Evolutionary conservation across 2,329 filamentous ascomycete genomes (phyloP).

Genomic region (Epichloe amarillans): DNA sequence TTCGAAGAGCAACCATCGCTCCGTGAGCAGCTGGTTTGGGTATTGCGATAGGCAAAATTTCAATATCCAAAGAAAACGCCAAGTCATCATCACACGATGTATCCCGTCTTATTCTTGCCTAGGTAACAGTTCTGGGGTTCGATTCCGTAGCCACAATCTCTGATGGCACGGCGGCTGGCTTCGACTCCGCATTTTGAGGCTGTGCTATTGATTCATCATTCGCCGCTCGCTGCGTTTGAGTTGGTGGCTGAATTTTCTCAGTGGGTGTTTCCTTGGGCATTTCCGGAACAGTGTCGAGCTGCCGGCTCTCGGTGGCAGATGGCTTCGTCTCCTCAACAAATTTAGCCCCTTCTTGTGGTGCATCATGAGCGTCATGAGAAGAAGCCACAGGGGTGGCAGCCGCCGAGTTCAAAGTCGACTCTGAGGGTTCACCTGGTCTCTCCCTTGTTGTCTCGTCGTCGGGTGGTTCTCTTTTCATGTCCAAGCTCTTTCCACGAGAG

Average conservation of each 20-base stretch:
- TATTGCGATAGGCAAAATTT: background rate
- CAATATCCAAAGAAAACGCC: background rate
- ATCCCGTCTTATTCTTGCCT: background rate
- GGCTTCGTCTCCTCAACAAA: background rate
- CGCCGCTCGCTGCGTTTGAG: no score
- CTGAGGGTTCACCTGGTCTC: background rate
- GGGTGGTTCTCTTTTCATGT: constrained; percentile 27
- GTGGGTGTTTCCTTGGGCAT: background rate
- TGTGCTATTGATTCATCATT: background rate
- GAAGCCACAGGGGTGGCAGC: background rate
- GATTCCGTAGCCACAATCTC: background rate
- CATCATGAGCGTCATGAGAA: background rate
- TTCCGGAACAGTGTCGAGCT: background rate
- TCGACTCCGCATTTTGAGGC: background rate
- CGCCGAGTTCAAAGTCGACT: background rate
- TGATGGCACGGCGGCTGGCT: background rate
- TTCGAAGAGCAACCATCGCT: background rate
- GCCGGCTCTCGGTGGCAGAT: background rate
- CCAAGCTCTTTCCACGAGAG: constrained; percentile 33
- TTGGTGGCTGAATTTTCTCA: background rate
- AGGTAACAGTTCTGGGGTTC: background rate
- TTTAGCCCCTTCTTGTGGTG: background rate
- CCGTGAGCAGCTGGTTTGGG: background rate
- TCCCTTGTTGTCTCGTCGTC: constrained; percentile 10
- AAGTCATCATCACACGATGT: background rate